Percentiles rank a stretch among this genome's conserved stretches.
These are phyloP conservation scores for Decorospora gaudefroyi DNA, from an alignment of 2,329 filamentous ascomycete species.

Conservation along the genomic window DNA sequence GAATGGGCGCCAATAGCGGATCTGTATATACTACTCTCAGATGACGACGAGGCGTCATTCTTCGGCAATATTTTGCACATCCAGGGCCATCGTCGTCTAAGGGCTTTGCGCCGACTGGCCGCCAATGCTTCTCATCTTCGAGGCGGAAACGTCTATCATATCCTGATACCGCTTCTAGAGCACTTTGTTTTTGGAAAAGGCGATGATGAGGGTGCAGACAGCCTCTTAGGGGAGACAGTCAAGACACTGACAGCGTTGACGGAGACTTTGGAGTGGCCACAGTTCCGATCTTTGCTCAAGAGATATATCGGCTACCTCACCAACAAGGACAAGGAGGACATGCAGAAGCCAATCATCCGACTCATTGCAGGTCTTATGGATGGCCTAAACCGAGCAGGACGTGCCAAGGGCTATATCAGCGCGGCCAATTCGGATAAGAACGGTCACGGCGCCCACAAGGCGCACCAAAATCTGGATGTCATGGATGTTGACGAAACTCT, in stretches of 20 bases:
- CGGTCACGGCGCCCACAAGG: slow-evolving; percentile 50
- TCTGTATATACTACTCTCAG: slow-evolving; percentile 70
- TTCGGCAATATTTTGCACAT: slow-evolving; percentile 93
- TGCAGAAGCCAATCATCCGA: slow-evolving; percentile 83
- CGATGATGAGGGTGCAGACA: slow-evolving; percentile 77
- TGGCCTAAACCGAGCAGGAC: slow-evolving; percentile 64
- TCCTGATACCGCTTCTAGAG: slow-evolving; percentile 89
- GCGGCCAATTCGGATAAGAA: slow-evolving; percentile 31
- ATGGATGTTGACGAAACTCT: slow-evolving; percentile 33
- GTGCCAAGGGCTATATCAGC: slow-evolving; percentile 41
- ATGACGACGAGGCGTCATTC: slow-evolving; percentile 81
- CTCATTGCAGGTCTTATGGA: slow-evolving; percentile 82
- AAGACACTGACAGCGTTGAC: slow-evolving; percentile 75
- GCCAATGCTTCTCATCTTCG: slow-evolving; percentile 70
- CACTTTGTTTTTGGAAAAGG: slow-evolving; percentile 88
- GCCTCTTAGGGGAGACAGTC: slow-evolving; percentile 84
- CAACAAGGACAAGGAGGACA: slow-evolving; percentile 77
- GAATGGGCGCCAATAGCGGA: slow-evolving; percentile 73
- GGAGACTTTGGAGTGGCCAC: slow-evolving; percentile 81
- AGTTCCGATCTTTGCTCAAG: slow-evolving; percentile 82
- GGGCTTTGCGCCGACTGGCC: slow-evolving; percentile 78
- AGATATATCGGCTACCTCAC: slow-evolving; percentile 82
- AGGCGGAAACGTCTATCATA: slow-evolving; percentile 78
- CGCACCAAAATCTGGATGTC: slow-evolving; percentile 16
- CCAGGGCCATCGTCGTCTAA: slow-evolving; percentile 80